Conservation (phyloP, 2,329 filamentous ascomycete species). For the Fusarium fujikuroi region DNA sequence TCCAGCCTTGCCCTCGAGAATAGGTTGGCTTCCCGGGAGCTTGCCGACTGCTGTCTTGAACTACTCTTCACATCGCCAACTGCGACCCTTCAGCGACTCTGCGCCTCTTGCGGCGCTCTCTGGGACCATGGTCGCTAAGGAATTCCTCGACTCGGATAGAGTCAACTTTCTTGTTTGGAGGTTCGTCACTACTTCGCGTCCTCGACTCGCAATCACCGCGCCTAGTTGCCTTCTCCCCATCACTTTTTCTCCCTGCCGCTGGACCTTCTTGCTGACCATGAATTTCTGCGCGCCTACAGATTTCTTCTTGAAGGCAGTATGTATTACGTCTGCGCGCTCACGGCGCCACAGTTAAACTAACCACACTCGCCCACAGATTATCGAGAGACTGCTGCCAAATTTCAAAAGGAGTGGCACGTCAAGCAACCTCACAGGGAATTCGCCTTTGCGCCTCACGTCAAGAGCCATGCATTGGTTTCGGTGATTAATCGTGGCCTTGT, state of each 20-base stretch:
- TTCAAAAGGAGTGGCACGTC: slow-evolving; percentile 75
- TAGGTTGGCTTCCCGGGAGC: slow-evolving; percentile 33
- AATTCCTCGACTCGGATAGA: slow-evolving; percentile 72
- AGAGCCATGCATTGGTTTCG: slow-evolving; percentile 71
- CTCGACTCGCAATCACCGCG: slow-evolving; percentile 32
- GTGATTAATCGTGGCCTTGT: slow-evolving; percentile 72
- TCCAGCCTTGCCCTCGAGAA: slow-evolving; percentile 25
- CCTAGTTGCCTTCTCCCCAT: slow-evolving; percentile 17
- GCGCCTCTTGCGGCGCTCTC: slow-evolving; percentile 49
- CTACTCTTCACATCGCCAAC: slow-evolving; percentile 17
- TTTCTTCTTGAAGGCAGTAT: slow-evolving; percentile 72
- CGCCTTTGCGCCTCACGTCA: slow-evolving; percentile 72
- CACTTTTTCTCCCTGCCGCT: slow-evolving; percentile 5
- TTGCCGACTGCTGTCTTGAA: slow-evolving; percentile 20
- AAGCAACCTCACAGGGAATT: slow-evolving; percentile 70
- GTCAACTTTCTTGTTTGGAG: slow-evolving; percentile 78
- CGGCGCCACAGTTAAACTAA: slow-evolving; percentile 40
- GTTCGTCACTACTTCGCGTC: slow-evolving; percentile 60
- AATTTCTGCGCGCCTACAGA: slow-evolving; percentile 50
- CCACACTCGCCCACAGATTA: slow-evolving; percentile 62
- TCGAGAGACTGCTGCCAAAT: slow-evolving; percentile 73
- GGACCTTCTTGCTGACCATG: slow-evolving; percentile 36
- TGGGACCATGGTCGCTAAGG: slow-evolving; percentile 63
- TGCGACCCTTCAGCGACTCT: slow-evolving; percentile 42
- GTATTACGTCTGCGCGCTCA: slow-evolving; percentile 50